phyloP scores from a whole-genome alignment of 2,329 filamentous ascomycete genomes.

The Chaetomium strumarium region DNA sequence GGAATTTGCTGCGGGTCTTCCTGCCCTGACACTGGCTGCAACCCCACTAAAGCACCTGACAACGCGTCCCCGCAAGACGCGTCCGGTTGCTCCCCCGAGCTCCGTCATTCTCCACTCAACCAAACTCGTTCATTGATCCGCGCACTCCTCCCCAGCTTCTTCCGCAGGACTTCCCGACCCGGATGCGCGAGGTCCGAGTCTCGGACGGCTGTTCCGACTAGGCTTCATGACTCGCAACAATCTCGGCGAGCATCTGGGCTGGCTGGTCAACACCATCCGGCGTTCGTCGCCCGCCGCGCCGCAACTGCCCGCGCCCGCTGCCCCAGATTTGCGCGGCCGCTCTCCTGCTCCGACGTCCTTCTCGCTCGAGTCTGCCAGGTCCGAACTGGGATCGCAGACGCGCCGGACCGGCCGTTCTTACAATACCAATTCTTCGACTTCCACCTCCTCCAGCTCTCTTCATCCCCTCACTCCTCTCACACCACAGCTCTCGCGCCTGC shows the following conservation, averaged over 20 bases:
- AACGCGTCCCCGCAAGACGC: constrained; percentile 19
- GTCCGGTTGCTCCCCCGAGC: constrained; percentile 7
- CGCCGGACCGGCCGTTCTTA: neutral
- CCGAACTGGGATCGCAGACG: constrained; percentile 2
- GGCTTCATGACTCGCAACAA: constrained; percentile 60
- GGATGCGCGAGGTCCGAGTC: constrained; percentile 22
- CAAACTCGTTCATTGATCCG: constrained; percentile 10
- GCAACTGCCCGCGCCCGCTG: constrained; percentile 31
- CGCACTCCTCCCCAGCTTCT: neutral
- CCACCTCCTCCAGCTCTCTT: neutral
- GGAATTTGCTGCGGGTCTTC: no score
- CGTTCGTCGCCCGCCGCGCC: constrained; percentile 35
- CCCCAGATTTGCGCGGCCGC: constrained; percentile 20
- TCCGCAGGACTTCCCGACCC: constrained; percentile 6
- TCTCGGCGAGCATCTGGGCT: constrained; percentile 50
- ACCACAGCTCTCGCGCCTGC: neutral
- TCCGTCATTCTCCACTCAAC: constrained; percentile 10
- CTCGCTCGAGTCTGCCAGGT: constrained; percentile 1
- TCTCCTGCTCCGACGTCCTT: neutral
- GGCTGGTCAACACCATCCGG: constrained; percentile 47
- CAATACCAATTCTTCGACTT: neutral
- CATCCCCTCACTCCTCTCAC: neutral
- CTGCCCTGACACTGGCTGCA: no score
- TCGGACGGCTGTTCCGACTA: constrained; percentile 34
- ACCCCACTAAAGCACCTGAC: constrained; percentile 16